phyloP scores from a whole-genome alignment of 1,284 basidiomycete species.

The Irpex sp. region DNA sequence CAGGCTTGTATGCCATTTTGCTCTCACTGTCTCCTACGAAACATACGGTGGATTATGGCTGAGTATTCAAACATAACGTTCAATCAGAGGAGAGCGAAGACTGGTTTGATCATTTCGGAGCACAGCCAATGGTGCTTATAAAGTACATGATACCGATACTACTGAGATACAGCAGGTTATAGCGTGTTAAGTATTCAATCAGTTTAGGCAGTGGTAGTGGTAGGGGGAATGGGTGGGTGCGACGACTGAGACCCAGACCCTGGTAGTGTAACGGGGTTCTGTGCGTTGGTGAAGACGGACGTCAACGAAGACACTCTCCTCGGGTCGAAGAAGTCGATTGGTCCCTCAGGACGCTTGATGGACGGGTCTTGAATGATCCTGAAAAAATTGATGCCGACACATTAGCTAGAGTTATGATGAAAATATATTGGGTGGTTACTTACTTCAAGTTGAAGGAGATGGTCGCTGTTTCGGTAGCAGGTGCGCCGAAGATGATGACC shows the following conservation, averaged over 20 bases:
- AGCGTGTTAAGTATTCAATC: too few relatives aligned
- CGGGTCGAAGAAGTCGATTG: conserved; percentile 19
- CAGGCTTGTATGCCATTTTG: too few relatives aligned
- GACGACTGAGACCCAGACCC: background rate
- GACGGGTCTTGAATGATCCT: conserved; percentile 22
- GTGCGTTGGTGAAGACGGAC: conserved; percentile 15
- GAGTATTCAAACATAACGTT: too few relatives aligned
- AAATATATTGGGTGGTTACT: conserved; percentile 4
- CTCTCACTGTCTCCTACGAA: too few relatives aligned
- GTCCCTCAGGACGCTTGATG: conserved; percentile 14
- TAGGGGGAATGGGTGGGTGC: background rate
- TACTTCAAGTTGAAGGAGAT: conserved; percentile 28
- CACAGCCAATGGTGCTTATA: too few relatives aligned
- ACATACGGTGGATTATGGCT: too few relatives aligned
- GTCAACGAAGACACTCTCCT: conserved; percentile 20
- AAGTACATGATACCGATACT: too few relatives aligned
- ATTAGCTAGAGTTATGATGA: background rate
- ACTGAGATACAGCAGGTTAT: too few relatives aligned
- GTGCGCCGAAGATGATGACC: conserved; percentile 19
- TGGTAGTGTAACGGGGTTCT: conserved; percentile 4
- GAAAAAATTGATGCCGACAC: background rate
- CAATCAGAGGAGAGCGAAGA: too few relatives aligned
- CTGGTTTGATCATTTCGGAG: too few relatives aligned
- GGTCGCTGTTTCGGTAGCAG: conserved; percentile 20
- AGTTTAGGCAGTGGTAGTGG: background rate